These are phyloP conservation scores for Hericium alpestre DNA, from an alignment of 768 basidiomycete genomes.

Conservation along the genomic window DNA sequence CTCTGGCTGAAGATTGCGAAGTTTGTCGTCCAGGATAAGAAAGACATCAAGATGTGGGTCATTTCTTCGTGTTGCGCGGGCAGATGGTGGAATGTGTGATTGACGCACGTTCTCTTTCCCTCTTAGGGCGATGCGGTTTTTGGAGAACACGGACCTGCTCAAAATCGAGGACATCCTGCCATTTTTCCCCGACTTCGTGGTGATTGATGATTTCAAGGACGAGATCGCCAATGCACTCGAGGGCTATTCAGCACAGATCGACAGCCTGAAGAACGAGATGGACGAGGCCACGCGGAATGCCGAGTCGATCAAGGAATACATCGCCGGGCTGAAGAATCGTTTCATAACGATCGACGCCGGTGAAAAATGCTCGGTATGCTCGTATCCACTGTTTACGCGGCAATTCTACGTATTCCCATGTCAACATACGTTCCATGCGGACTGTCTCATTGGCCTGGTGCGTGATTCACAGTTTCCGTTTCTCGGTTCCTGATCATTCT, in stretches of 20 bases:
- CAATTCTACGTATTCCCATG: conserved; percentile 99
- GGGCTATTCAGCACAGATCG: conserved; percentile 87
- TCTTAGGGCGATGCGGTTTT: conserved; percentile 86
- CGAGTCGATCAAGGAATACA: conserved; percentile 89
- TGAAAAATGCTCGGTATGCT: conserved; percentile 80
- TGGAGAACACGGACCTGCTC: conserved; percentile 87
- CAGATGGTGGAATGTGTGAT: not conserved
- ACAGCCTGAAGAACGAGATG: conserved; percentile 86
- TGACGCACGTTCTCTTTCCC: not conserved
- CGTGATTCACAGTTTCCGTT: conserved; percentile 20
- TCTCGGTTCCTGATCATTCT: conserved; percentile 3
- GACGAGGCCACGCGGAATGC: conserved; percentile 88
- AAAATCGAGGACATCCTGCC: conserved; percentile 98
- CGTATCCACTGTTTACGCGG: conserved; percentile 62
- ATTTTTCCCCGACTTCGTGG: conserved; percentile 99
- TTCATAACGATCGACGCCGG: conserved; percentile 86
- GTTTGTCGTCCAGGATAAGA: conserved; percentile 95
- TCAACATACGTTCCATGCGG: conserved; percentile 94
- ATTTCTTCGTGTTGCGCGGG: not conserved
- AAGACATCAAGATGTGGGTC: conserved; percentile 93
- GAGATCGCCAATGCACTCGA: conserved; percentile 95
- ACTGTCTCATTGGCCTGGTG: conserved; percentile 91
- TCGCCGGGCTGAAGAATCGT: conserved; percentile 70
- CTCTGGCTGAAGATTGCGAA: conserved; percentile 98
- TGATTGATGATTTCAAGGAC: conserved; percentile 99